phyloP scores from a whole-genome alignment of 2,329 filamentous ascomycete genomes.

The Fusarium paranaense region DNA sequence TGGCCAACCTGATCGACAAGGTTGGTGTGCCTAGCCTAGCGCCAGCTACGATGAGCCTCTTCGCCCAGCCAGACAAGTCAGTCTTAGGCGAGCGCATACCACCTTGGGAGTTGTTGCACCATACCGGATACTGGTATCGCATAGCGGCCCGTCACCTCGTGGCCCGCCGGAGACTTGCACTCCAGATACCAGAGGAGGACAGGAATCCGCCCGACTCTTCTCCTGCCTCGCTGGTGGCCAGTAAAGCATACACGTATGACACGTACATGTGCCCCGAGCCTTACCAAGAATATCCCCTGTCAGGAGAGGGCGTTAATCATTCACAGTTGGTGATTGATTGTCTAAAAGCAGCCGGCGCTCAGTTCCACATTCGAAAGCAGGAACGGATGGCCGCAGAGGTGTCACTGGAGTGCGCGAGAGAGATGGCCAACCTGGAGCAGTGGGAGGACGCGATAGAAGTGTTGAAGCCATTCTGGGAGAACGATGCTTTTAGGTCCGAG shows the following conservation, averaged over 20 bases:
- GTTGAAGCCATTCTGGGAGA: constrained; percentile 68
- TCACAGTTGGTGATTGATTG: constrained; percentile 65
- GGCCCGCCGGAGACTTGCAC: constrained; percentile 65
- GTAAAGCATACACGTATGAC: constrained; percentile 70
- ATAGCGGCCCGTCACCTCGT: constrained; percentile 68
- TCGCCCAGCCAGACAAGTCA: constrained; percentile 68
- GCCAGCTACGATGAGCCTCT: constrained; percentile 58
- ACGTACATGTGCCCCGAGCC: constrained; percentile 75
- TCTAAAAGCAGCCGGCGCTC: constrained; percentile 61
- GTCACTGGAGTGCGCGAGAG: constrained; percentile 67
- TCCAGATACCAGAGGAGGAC: constrained; percentile 69
- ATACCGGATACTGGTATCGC: constrained; percentile 75
- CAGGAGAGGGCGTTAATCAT: constrained; percentile 65
- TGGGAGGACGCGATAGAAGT: constrained; percentile 68
- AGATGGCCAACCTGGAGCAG: constrained; percentile 61
- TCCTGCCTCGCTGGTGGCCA: constrained; percentile 58
- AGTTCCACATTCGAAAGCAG: constrained; percentile 68
- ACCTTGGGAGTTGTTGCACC: constrained; percentile 74
- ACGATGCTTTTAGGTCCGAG: constrained; percentile 66
- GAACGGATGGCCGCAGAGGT: constrained; percentile 66
- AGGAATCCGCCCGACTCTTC: constrained; percentile 62
- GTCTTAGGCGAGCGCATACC: constrained; percentile 68
- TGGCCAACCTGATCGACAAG: constrained; percentile 71
- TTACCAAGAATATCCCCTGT: constrained; percentile 67
- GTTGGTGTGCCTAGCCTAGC: constrained; percentile 63